A percentile compares a stretch with the other conserved stretches of the same genome.
Evolutionary conservation across 108 stramenopile species (phyloP).

Genomic region (Conticribra weissflogii): DNA sequence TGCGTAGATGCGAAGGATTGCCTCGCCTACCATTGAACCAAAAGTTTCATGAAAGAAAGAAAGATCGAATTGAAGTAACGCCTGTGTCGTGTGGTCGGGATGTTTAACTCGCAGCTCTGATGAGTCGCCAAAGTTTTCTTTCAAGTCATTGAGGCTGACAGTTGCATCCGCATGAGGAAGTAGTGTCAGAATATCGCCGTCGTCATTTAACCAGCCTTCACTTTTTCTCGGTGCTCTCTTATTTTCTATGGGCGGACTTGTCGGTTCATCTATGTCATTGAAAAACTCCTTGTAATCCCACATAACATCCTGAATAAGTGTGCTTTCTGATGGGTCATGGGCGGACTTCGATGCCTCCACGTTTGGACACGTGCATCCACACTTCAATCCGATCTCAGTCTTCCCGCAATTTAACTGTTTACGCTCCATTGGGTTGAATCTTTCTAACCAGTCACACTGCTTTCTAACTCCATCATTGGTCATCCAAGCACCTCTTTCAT

Average conservation of each 20-base stretch:
- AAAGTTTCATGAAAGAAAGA: conserved; percentile 22
- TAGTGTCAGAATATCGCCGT: conserved; percentile 30
- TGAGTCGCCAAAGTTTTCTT: conserved; percentile 36
- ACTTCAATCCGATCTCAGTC: conserved; percentile 26
- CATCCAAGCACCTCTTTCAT: conserved; percentile 15
- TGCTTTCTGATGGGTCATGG: conserved; percentile 15
- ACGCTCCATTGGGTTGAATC: conserved; percentile 10
- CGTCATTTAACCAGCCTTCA: conserved; percentile 19
- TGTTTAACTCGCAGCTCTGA: conserved; percentile 12
- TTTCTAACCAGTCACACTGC: conserved; percentile 29
- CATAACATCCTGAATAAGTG: conserved; percentile 14
- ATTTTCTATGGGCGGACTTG: conserved; percentile 3
- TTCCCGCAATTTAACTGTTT: conserved; percentile 26
- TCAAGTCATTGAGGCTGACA: conserved; percentile 12
- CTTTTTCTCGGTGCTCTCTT: conserved; percentile 2
- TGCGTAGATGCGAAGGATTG: conserved; percentile 34
- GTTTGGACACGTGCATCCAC: conserved; percentile 27
- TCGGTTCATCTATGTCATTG: not conserved
- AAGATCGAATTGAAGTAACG: conserved; percentile 43
- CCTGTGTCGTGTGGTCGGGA: conserved; percentile 25
- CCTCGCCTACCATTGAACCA: conserved; percentile 13
- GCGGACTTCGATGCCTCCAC: not conserved
- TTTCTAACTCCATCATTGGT: conserved; percentile 12
- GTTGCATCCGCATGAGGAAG: conserved; percentile 32
- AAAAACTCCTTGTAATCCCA: conserved; percentile 19